Conservation (phyloP, 1,139 yeast species). For the Lodderomyces pseudojiufengensis region DNA sequence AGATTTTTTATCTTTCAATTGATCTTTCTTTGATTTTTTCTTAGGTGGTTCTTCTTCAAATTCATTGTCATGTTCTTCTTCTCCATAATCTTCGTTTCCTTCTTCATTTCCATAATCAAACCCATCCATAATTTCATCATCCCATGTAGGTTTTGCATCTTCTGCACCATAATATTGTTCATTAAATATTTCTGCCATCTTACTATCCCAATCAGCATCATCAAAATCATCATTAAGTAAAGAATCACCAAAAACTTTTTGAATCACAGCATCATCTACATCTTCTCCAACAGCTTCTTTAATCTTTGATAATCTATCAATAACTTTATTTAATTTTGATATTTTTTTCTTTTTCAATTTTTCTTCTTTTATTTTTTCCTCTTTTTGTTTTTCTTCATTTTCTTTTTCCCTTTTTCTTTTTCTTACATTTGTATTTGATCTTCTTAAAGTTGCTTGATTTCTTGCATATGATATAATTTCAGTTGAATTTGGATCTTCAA, state of each 20-base stretch:
- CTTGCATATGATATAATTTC: slow-evolving; percentile 97
- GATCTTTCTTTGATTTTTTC: slow-evolving; percentile 48
- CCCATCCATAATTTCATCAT: slow-evolving; percentile 25
- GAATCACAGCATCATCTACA: slow-evolving; percentile 57
- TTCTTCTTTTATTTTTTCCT: slow-evolving; percentile 54
- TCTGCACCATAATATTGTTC: slow-evolving; percentile 72
- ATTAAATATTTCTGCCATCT: slow-evolving; percentile 80
- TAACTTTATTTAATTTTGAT: slow-evolving; percentile 69
- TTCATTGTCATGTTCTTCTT: slow-evolving; percentile 17
- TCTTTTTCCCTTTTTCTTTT: slow-evolving; percentile 79
- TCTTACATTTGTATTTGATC: slow-evolving; percentile 71
- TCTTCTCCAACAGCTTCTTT: slow-evolving; percentile 84
- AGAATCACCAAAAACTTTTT: slow-evolving; percentile 65
- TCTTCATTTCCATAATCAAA: slow-evolving; percentile 28
- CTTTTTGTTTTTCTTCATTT: slow-evolving; percentile 50
- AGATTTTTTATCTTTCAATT: slow-evolving; percentile 51
- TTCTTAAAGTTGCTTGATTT: slow-evolving; percentile 85
- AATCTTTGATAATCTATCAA: slow-evolving; percentile 72
- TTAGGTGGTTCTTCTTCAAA: slow-evolving; percentile 28
- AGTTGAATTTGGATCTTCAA: slow-evolving; percentile 85
- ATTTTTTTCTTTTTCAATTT: slow-evolving; percentile 70
- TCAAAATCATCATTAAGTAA: slow-evolving; percentile 86
- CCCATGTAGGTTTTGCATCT: slow-evolving; percentile 41
- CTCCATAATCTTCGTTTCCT: slow-evolving; percentile 33
- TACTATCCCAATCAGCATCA: slow-evolving; percentile 86